These are phyloP conservation scores for Dacryopinax spathularia DNA, from an alignment of 768 basidiomycete genomes.

Conservation along the genomic window DNA sequence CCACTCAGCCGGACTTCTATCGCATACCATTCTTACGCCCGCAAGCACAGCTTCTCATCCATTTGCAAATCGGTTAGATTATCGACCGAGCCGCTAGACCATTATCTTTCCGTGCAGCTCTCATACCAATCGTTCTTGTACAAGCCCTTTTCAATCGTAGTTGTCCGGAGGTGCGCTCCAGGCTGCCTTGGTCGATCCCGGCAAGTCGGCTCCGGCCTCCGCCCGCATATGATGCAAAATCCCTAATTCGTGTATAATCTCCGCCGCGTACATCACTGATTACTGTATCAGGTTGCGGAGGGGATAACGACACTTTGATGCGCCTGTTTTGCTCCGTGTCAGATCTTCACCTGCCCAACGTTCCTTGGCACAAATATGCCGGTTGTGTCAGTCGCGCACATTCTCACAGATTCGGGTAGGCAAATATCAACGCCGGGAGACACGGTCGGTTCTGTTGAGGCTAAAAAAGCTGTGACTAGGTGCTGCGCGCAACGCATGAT, in stretches of 20 bases:
- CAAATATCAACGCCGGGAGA: neutral
- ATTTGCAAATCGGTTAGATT: neutral
- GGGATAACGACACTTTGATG: neutral
- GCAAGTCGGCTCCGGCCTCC: neutral
- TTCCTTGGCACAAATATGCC: neutral
- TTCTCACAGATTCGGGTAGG: neutral
- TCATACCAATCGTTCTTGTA: too few species aligned
- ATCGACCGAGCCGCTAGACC: constrained; percentile 1
- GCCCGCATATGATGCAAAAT: neutral
- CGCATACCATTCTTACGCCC: neutral
- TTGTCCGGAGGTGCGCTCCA: neutral
- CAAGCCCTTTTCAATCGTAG: neutral
- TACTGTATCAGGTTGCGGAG: neutral
- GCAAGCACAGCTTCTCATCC: neutral
- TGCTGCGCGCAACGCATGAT: neutral
- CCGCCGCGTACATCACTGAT: neutral
- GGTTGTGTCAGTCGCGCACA: neutral
- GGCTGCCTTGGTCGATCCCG: neutral
- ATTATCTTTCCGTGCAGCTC: too few species aligned
- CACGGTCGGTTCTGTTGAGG: neutral
- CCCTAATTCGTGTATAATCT: neutral
- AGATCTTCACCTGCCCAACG: neutral
- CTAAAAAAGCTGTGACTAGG: neutral
- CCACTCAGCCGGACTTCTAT: neutral
- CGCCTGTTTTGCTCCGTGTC: neutral